Evolutionary conservation across 129 eudicot species (phyloP).

Genomic region (Smallanthus sonchifolius): DNA sequence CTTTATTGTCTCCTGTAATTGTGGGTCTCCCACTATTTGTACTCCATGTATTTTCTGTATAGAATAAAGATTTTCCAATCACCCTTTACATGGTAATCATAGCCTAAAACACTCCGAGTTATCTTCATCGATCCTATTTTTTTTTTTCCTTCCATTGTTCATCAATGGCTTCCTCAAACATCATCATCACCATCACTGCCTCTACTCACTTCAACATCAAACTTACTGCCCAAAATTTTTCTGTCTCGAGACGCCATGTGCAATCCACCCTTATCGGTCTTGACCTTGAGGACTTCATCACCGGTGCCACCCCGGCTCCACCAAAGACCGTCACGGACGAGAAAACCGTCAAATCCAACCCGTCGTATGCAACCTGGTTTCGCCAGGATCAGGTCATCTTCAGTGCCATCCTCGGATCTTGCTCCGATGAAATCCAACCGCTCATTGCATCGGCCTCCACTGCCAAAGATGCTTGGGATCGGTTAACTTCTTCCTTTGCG

Average conservation of each 20-base stretch:
- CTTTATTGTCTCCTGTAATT: background rate
- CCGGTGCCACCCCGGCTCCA: background rate
- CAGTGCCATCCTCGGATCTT: background rate
- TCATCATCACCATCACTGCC: background rate
- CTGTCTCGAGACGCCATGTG: background rate
- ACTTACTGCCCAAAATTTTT: background rate
- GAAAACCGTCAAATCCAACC: background rate
- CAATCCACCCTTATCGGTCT: background rate
- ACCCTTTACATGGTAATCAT: no score
- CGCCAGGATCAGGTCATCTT: background rate
- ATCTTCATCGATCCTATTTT: no score
- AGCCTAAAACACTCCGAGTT: no score
- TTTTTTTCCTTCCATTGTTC: no score
- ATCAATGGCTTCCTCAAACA: background rate
- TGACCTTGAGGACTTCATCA: background rate
- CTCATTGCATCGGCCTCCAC: background rate
- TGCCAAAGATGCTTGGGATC: no score
- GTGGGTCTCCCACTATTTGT: background rate
- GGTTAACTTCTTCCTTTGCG: background rate
- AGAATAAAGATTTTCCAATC: background rate
- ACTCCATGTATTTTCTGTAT: background rate
- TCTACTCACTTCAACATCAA: background rate
- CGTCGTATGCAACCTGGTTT: background rate
- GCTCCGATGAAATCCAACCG: background rate
- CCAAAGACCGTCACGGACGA: background rate